Base-by-base conservation (phyloP, 2,329 filamentous ascomycete genomes). In the Cephalotrichum gorgonifer region DNA sequence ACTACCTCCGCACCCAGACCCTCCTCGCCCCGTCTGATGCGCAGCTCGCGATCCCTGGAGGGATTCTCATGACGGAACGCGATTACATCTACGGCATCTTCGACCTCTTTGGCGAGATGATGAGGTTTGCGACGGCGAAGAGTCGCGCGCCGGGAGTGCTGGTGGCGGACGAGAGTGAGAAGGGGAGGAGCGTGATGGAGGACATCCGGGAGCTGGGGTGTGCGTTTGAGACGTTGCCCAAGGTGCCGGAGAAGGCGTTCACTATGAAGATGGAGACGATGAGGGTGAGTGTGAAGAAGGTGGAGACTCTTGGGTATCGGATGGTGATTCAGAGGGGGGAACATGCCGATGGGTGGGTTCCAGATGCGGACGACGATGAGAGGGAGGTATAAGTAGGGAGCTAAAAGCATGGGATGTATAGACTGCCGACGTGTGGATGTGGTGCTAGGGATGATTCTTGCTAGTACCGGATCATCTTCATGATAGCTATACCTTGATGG, bases 11-110 rank as follows among this genome's bases (percentile, higher is more conserved):
- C 43, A 81, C 79, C 2, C 88, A 95, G 61, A 76, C 70, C 0
- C 73, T 97, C 44, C 83, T 97, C 56, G 78, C 81, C 0, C 78
- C 78, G 9, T 72, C 78, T 0, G 78, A 87, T 49, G 64, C 71
- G 27, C 66, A 60, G 0, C 66, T 59, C 0, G 65, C 69, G 2
- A 63, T 82, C 7, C 72, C 70, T 0, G 52, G 67, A 0, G 74
- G 72, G 1, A 75, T 96, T 2, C 58, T 72, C 1, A 71, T 96
- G 20, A 88, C 86, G 2, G 75, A 82, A 25, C 81, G 91, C 49
- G 93, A 98, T 65, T 97, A 95, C 62, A 69, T 95, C 51, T 83
- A 93, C 54, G 93, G 91, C 8, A 68, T 98, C 2, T 96, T 95
- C 60, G 93, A 98, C 64, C 78, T 97, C 56, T 90, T 90, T 1